These are phyloP conservation scores for Zasmidium cellare DNA, from an alignment of 2,329 filamentous ascomycete genomes.

Conservation along the genomic window DNA sequence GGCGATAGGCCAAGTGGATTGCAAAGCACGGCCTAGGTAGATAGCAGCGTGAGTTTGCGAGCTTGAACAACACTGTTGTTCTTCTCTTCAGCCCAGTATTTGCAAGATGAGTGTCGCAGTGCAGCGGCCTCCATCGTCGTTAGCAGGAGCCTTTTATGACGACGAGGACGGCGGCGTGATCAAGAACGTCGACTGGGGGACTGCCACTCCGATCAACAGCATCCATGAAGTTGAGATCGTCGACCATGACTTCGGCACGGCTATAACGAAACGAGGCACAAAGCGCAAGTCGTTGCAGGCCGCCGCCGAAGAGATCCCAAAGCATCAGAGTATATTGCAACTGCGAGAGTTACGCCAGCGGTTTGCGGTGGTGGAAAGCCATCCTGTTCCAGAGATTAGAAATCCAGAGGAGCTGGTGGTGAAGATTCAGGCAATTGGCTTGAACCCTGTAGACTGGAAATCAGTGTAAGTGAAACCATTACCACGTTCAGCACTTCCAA, in stretches of 20 bases:
- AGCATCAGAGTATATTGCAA: conserved; percentile 15
- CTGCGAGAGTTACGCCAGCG: conserved; percentile 14
- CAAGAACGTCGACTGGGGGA: conserved; percentile 22
- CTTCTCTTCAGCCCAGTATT: neutral
- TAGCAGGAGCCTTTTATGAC: conserved; percentile 8
- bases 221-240: conserved; percentile 15
- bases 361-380: conserved; percentile 10
- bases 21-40: neutral
- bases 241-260: conserved; percentile 15
- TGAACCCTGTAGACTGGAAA: conserved; percentile 46
- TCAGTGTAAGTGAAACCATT: conserved; percentile 27
- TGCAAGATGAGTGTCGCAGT: conserved; percentile 14
- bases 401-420: conserved; percentile 39
- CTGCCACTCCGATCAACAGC: conserved; percentile 18
- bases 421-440: conserved; percentile 36
- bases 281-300: conserved; percentile 7
- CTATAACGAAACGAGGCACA: conserved; percentile 11
- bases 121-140: neutral
- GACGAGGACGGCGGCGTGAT: neutral
- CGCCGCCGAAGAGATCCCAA: conserved; percentile 3
- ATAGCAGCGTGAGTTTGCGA: neutral
- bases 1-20: neutral
- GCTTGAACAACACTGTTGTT: neutral
- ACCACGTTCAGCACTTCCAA: neutral
- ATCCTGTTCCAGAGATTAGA: conserved; percentile 10